Percentiles rank a stretch among this genome's conserved stretches.
These are phyloP conservation scores for Cercospora sp. DNA, from an alignment of 2,329 filamentous ascomycete species.

Conservation along the genomic window DNA sequence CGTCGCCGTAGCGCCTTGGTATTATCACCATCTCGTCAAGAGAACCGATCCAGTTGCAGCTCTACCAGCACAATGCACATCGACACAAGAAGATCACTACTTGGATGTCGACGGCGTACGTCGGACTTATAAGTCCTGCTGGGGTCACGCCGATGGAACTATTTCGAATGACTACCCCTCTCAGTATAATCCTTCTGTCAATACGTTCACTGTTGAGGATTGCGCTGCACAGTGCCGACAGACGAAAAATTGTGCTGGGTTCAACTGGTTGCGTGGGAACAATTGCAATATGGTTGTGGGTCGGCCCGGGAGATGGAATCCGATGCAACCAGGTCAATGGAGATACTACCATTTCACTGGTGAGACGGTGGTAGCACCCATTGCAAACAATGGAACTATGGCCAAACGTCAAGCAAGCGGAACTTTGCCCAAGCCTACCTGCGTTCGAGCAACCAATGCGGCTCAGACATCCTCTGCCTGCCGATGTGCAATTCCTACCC, in stretches of 20 bases:
- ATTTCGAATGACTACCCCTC: neutral
- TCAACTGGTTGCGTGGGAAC: neutral
- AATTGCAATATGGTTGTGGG: neutral
- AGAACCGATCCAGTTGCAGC: conserved; percentile 1
- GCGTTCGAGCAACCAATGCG: conserved; percentile 5
- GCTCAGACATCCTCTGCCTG: conserved; percentile 7
- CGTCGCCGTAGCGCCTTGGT: neutral
- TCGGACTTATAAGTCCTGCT: neutral
- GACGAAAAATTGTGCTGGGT: neutral
- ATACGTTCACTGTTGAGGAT: neutral
- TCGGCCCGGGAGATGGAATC: neutral
- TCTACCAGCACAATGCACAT: neutral
- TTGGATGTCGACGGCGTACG: conserved; percentile 1
- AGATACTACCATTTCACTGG: conserved; percentile 10
- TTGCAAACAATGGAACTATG: neutral
- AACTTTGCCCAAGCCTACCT: conserved; percentile 3
- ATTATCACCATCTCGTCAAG: conserved; percentile 4
- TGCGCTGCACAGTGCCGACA: neutral
- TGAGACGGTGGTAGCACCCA: neutral
- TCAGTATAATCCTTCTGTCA: neutral
- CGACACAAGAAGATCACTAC: neutral
- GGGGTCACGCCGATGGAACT: neutral
- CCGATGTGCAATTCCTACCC: conserved; percentile 8
- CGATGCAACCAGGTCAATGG: neutral
- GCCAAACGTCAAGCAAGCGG: conserved; percentile 8